Percentiles rank a stretch among this genome's conserved stretches.
Evolutionary conservation across 2,329 filamentous ascomycete species (phyloP).

Genomic region (Thielaviopsis cerberus): DNA sequence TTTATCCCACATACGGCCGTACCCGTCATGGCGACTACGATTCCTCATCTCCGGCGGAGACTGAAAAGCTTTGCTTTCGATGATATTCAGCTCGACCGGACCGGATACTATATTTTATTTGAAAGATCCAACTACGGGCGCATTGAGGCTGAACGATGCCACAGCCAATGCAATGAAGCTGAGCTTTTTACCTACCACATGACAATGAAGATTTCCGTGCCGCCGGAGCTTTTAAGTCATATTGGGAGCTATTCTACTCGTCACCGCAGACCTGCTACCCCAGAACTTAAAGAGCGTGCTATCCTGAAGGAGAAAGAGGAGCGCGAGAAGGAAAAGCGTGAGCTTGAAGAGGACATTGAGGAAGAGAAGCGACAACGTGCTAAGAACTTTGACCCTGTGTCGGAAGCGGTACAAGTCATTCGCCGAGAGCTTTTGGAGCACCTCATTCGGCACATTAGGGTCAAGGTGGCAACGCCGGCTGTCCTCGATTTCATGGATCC

Average conservation of each 20-base stretch:
- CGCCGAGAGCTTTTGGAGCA: constrained; percentile 70
- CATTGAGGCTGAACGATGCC: constrained; percentile 65
- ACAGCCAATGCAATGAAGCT: constrained; percentile 56
- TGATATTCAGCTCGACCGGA: constrained; percentile 64
- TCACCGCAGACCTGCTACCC: constrained; percentile 8
- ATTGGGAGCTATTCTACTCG: constrained; percentile 9
- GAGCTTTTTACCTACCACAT: constrained; percentile 82
- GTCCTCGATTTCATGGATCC: constrained; percentile 72
- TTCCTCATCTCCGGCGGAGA: constrained; percentile 77
- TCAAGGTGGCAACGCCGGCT: constrained; percentile 63
- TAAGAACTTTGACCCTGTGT: constrained; percentile 74
- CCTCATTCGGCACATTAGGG: constrained; percentile 73
- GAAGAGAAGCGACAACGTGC: constrained; percentile 79
- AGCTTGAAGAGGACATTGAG: constrained; percentile 68
- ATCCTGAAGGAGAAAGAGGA: constrained; percentile 44
- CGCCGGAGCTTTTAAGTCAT: constrained; percentile 13
- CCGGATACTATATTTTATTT: constrained; percentile 86
- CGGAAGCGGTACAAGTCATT: constrained; percentile 62
- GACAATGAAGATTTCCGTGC: constrained; percentile 58
- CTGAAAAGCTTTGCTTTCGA: constrained; percentile 68
- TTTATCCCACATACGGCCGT: constrained; percentile 78
- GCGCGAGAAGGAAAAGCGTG: constrained; percentile 42
- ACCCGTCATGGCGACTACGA: constrained; percentile 66
- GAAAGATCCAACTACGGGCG: constrained; percentile 58
- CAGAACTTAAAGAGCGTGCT: constrained; percentile 12